phyloP scores from a whole-genome alignment of 2,329 filamentous ascomycete genomes.

The Trichoderma sp. region DNA sequence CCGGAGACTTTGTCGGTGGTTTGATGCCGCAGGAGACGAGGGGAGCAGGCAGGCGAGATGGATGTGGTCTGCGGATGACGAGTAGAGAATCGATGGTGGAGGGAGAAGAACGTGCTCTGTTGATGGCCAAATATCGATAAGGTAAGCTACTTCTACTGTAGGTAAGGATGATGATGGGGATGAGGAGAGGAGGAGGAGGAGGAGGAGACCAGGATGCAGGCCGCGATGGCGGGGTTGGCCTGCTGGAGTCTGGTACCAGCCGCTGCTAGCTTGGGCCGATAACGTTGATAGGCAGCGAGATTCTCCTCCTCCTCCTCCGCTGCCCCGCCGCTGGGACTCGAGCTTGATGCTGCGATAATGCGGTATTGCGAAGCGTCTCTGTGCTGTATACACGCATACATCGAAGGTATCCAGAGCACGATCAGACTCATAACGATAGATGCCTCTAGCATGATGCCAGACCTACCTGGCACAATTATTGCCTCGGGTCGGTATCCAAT shows the following conservation, averaged over 20 bases:
- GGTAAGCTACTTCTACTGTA: no score
- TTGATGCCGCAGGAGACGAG: background rate
- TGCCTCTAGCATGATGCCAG: no score
- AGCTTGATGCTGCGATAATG: background rate
- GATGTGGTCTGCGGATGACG: no score
- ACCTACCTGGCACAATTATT: no score
- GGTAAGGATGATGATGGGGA: no score
- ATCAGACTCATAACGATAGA: background rate
- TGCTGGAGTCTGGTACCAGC: conserved; percentile 3
- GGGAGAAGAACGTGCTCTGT: background rate
- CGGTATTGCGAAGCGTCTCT: background rate
- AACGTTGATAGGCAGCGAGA: conserved; percentile 12
- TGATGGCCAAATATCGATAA: background rate
- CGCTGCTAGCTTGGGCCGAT: conserved; percentile 1
- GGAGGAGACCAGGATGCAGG: background rate
- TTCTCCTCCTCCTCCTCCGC: background rate
- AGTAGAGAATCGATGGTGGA: background rate
- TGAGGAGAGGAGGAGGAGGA: background rate
- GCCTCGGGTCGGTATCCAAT: background rate
- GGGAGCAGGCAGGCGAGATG: background rate
- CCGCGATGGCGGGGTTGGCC: conserved; percentile 15
- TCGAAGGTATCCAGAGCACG: background rate
- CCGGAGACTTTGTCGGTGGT: background rate
- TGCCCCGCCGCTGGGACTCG: conserved; percentile 4
- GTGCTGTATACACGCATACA: no score